These are phyloP conservation scores for Saccharata proteae DNA, from an alignment of 2,329 filamentous ascomycete genomes.

Conservation along the genomic window DNA sequence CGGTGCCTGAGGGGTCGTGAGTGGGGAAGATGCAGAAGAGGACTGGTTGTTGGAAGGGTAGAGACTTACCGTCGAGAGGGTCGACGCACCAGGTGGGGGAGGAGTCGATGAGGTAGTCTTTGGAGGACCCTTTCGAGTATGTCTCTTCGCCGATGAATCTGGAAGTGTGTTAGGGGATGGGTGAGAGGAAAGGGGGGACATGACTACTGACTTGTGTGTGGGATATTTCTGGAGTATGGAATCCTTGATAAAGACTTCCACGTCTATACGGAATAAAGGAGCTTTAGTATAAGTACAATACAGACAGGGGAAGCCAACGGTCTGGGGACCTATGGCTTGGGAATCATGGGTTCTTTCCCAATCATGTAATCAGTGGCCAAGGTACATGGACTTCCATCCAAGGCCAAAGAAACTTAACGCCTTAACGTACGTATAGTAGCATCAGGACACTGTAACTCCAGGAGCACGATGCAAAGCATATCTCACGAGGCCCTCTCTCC, in stretches of 20 bases:
- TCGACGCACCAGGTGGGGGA: conserved; percentile 65
- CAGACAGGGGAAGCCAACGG: too few relatives aligned
- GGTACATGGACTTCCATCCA: too few relatives aligned
- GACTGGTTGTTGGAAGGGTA: neutral
- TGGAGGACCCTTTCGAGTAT: conserved; percentile 56
- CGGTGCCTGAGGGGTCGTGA: conserved; percentile 39
- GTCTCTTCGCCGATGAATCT: conserved; percentile 70
- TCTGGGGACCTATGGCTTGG: too few relatives aligned
- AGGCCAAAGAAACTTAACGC: too few relatives aligned
- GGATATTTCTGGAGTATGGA: conserved; percentile 51
- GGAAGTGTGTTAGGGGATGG: conserved; percentile 3
- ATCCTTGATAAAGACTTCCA: conserved; percentile 56
- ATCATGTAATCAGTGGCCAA: too few relatives aligned
- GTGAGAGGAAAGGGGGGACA: neutral
- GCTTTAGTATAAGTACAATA: conserved; percentile 8
- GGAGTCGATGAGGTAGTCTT: conserved; percentile 53
- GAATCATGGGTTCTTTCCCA: too few relatives aligned
- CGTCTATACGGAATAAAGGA: conserved; percentile 43
- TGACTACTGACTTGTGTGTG: conserved; percentile 46
- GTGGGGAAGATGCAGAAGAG: neutral
- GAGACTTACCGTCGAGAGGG: conserved; percentile 51
- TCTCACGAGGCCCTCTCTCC: too few relatives aligned
- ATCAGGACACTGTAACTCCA: too few relatives aligned
- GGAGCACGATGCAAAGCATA: too few relatives aligned
- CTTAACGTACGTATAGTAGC: too few relatives aligned